Evolutionary conservation across 495 filamentous ascomycete species (phyloP), one percentile per base, ranked within the genome.

Genomic region (Neurospora sp.): DNA sequence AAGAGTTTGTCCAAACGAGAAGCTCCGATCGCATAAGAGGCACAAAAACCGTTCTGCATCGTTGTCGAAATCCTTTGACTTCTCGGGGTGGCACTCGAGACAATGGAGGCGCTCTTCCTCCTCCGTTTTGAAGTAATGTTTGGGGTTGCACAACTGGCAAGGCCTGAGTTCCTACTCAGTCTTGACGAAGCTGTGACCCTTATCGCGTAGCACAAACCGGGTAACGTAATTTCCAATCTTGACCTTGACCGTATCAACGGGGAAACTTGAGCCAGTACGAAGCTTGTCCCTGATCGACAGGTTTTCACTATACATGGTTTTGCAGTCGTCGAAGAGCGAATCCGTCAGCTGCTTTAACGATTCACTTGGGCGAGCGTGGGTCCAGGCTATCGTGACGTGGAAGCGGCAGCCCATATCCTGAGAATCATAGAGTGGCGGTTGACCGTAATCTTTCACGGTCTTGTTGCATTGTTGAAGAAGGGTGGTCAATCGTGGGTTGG

Each of bases 331-430:
- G 35, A 83, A 81, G 0, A 81, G 74, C 2, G 70, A 73, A 12
- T 79, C 76, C 7, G 81, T 86, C 14, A 76, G 71, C 44, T 69
- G 48, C 70, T 70, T 41, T 22, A 87, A 73, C 53, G 83, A 81
- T n/a, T 75, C 77, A 40, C 82, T 84, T 3, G 82, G 82, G 53
- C 75, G 74, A 31, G 87, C 81, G 75, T 93, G 83, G 53, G 84
- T 87, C 93, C 94, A 97, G 0, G 91, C 94, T 53, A 97, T 85
- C 40, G 91, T 94, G 61, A 97, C 83, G 81, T 97, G 94, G 75
- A 97, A 97, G 84, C 89, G 68, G n/a, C 68, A 10, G 69, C 76
- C 74, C 72, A 75, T 61, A 31, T 61, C 53, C 3, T 16, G 12
- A 18, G 12, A 31, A 69, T 74, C 61, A 78, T 97, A 97, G 0